These are phyloP conservation scores for Arabidopsis arenosa DNA, from an alignment of 345 rosid genomes.

Conservation along the genomic window DNA sequence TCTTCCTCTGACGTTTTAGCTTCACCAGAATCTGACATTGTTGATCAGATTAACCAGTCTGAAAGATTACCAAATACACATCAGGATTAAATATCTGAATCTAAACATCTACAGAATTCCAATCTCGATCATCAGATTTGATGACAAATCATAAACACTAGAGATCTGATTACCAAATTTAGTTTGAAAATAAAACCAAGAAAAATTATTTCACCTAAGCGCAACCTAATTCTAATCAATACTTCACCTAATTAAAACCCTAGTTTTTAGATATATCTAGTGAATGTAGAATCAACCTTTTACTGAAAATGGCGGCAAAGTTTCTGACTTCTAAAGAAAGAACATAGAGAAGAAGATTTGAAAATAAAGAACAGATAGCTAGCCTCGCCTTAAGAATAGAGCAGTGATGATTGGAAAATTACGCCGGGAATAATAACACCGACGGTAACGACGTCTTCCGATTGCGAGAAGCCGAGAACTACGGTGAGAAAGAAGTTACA, in stretches of 20 bases:
- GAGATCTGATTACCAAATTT: neutral
- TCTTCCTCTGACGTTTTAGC: constrained; percentile 35
- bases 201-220: too few relatives aligned
- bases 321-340: neutral
- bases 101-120: neutral
- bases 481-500: neutral
- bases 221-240: too few relatives aligned
- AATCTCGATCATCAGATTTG: neutral
- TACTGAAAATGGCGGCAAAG: neutral
- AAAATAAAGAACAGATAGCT: neutral
- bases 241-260: too few relatives aligned
- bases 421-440: neutral
- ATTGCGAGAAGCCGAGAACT: neutral
- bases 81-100: neutral
- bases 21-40: constrained; percentile 51
- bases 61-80: neutral
- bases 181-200: neutral
- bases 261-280: neutral
- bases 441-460: neutral
- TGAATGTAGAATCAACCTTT: neutral
- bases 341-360: neutral
- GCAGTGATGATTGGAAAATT: neutral
- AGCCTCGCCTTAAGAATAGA: neutral
- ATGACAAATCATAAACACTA: neutral
- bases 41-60: neutral